A percentile compares a stretch with the other conserved stretches of the same genome.
These are phyloP conservation scores for Malus hybrid DNA, from an alignment of 331 rosid species.

Conservation along the genomic window DNA sequence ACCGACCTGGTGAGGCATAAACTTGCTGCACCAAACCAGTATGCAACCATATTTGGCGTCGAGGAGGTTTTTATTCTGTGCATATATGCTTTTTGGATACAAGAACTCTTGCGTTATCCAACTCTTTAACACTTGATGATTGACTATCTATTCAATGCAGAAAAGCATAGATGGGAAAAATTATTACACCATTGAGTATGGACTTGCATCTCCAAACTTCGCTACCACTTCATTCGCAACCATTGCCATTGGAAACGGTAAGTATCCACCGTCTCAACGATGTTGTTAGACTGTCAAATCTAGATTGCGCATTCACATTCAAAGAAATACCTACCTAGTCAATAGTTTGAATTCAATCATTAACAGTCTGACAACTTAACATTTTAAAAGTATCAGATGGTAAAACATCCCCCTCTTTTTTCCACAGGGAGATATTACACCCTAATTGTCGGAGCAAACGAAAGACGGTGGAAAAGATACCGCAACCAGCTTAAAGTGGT, in stretches of 20 bases:
- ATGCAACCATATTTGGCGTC: slow-evolving; percentile 54
- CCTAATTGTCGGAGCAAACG: slow-evolving; percentile 73
- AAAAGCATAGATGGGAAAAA: slow-evolving; percentile 61
- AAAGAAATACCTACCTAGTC: no score
- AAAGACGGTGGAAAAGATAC: slow-evolving; percentile 82
- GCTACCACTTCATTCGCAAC: slow-evolving; percentile 67
- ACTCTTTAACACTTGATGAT: neutral
- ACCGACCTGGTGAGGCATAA: slow-evolving; percentile 57
- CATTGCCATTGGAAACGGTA: slow-evolving; percentile 90
- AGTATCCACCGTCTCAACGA: neutral
- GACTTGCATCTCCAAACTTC: slow-evolving; percentile 58
- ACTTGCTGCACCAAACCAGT: slow-evolving; percentile 86
- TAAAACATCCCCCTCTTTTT: neutral
- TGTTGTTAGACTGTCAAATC: no score
- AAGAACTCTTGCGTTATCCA: neutral
- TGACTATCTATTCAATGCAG: slow-evolving; percentile 37
- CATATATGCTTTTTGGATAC: neutral
- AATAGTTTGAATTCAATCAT: no score
- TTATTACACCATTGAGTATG: slow-evolving; percentile 77
- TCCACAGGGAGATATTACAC: slow-evolving; percentile 79
- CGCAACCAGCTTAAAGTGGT: slow-evolving; percentile 78
- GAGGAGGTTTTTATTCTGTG: slow-evolving; percentile 53
- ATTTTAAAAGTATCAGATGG: no score
- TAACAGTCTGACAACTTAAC: no score
- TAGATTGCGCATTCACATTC: no score